Evolutionary conservation across 2,329 filamentous ascomycete genomes (phyloP).

Genomic region (Hymenotorrendiella dingleyae): DNA sequence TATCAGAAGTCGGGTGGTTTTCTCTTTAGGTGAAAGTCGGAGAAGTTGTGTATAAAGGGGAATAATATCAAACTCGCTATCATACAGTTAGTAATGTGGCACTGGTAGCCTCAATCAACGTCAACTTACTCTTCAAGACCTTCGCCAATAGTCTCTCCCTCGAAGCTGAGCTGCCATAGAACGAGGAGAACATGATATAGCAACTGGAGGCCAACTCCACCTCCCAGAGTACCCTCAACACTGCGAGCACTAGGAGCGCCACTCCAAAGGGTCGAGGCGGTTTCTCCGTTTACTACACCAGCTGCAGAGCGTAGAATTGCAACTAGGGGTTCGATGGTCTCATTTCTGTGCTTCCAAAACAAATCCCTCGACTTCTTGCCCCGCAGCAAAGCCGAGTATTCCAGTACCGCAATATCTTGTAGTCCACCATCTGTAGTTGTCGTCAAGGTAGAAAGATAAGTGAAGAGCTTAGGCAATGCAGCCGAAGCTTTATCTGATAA

Average conservation of each 20-base stretch:
- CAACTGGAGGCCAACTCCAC: conserved; percentile 84
- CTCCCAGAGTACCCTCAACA: conserved; percentile 59
- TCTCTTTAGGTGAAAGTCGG: conserved; percentile 91
- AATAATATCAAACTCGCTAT: conserved; percentile 86
- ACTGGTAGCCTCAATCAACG: neutral
- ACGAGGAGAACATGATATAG: conserved; percentile 92
- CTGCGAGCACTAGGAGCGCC: conserved; percentile 49
- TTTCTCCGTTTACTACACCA: conserved; percentile 61
- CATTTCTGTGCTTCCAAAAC: conserved; percentile 86
- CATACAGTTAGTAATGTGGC: conserved; percentile 25
- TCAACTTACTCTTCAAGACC: conserved; percentile 77
- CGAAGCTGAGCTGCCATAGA: conserved; percentile 95
- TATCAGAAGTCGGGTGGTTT: conserved; percentile 86
- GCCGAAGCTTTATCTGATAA: conserved; percentile 55
- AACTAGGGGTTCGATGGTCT: conserved; percentile 77
- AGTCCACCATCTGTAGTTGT: conserved; percentile 83
- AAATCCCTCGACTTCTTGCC: conserved; percentile 67
- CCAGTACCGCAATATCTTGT: conserved; percentile 91
- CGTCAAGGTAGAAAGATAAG: conserved; percentile 76
- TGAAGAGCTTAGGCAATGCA: conserved; percentile 75
- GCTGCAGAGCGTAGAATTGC: conserved; percentile 77
- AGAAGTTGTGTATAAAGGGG: conserved; percentile 89
- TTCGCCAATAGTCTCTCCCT: conserved; percentile 65
- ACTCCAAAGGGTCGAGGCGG: conserved; percentile 56
- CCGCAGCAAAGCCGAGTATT: conserved; percentile 80